phyloP scores from a whole-genome alignment of 1,284 basidiomycete species.

The Sporisorium exsertum region DNA sequence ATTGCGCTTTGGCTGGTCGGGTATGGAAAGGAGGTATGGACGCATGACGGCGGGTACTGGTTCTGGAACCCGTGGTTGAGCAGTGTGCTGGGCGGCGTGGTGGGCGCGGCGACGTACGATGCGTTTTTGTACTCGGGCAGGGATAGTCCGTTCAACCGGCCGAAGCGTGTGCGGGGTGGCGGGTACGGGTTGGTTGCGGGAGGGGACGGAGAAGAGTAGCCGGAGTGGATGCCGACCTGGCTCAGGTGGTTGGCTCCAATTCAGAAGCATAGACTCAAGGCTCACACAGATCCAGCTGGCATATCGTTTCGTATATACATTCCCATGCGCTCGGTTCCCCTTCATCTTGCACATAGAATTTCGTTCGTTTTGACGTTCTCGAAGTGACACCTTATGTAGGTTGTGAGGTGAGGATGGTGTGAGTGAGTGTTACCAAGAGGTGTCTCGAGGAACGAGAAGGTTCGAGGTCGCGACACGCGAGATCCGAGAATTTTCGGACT shows the following conservation, averaged over 20 bases:
- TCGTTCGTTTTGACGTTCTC: background rate
- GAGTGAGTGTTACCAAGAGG: background rate
- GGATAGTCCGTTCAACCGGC: conserved; percentile 65
- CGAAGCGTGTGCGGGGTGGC: conserved; percentile 8
- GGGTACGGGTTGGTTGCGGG: conserved; percentile 8
- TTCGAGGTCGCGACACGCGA: too few species aligned
- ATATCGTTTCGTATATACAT: too few species aligned
- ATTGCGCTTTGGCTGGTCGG: conserved; percentile 76
- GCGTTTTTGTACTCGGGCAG: conserved; percentile 67
- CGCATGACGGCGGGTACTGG: conserved; percentile 78
- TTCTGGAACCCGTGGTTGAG: conserved; percentile 75
- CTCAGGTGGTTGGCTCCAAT: too few species aligned
- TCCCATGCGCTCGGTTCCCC: too few species aligned
- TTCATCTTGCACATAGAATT: background rate
- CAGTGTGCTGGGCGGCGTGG: conserved; percentile 64
- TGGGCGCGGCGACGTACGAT: conserved; percentile 69
- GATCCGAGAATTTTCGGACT: too few species aligned
- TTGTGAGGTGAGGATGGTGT: background rate
- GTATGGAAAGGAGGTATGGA: conserved; percentile 73
- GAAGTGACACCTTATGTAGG: too few species aligned
- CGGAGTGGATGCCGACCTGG: too few species aligned
- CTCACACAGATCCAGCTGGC: background rate
- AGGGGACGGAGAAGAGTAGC: background rate
- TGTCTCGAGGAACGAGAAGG: background rate
- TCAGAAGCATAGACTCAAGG: background rate